These are phyloP conservation scores for Coprinellus aureogranulatus DNA, from an alignment of 768 basidiomycete species.

Conservation along the genomic window DNA sequence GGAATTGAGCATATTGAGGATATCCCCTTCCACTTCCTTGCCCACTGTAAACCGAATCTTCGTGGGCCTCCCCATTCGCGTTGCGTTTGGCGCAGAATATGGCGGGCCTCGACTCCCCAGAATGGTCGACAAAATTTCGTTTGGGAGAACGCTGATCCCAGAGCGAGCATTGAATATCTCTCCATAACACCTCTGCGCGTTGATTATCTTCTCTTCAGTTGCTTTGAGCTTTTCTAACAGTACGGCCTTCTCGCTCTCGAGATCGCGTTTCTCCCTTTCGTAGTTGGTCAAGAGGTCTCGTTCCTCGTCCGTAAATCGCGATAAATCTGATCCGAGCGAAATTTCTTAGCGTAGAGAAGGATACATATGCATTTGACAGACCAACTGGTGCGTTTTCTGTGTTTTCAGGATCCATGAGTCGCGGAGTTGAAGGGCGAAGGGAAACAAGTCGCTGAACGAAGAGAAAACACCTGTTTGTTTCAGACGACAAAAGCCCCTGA, in stretches of 20 bases:
- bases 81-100: constrained; percentile 34
- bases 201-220: constrained; percentile 9
- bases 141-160: constrained; percentile 14
- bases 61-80: constrained; percentile 35
- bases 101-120: constrained; percentile 58
- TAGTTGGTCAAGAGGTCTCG: neutral
- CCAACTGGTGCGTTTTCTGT: too few relatives aligned
- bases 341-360: too few relatives aligned
- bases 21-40: constrained; percentile 25
- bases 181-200: constrained; percentile 14
- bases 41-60: constrained; percentile 40
- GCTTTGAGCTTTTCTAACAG: neutral
- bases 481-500: too few relatives aligned
- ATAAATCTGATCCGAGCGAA: too few relatives aligned
- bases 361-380: too few relatives aligned
- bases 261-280: neutral
- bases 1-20: constrained; percentile 28
- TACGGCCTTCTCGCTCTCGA: neutral
- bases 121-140: constrained; percentile 47
- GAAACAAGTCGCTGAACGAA: too few relatives aligned
- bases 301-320: neutral
- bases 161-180: constrained; percentile 16
- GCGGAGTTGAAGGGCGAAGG: too few relatives aligned
- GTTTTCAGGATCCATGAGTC: too few relatives aligned
- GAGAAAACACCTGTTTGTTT: too few relatives aligned